Base-by-base conservation (phyloP, 495 filamentous ascomycete genomes). In the Penicillium steckii region DNA sequence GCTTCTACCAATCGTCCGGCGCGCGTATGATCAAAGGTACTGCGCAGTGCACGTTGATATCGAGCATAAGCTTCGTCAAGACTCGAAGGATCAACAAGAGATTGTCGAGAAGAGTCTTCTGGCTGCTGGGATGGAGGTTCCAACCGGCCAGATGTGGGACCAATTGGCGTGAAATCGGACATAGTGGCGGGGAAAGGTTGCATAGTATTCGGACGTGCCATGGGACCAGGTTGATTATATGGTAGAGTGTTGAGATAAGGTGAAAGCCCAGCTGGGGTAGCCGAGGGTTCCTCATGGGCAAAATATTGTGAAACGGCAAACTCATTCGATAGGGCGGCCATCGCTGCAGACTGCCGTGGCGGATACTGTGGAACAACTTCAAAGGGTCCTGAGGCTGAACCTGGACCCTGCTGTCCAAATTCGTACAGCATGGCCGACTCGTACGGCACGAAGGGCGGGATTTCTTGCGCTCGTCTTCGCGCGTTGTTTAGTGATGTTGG, bases 221-320 rank as follows among this genome's bases (percentile, higher is more conserved):
- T 72, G 59, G 79, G 67, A 48, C 70, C 75, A 29, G 81, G 76
- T 53, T 83, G 75, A 47, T 74, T 73, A 77, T 85, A 84, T 62
- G 78, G 66, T 46, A 55, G 75, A 10, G 80, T 66, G 50, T 78
- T 67, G 27, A 81, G 63, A 67, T 81, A 77, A 65, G 79, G 73
- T 60, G 80, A 66, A 21, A 75, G 70, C 17, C 71, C 33, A 15
- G 18, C 74, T 43, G 82, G 70, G 45, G 84, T 72, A 58, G 79
- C 85, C 57, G 85, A 77, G 66, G 85, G 77, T 62, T 91, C 88
- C 64, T 79, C 79, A 51, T 82, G 73, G 65, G 72, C 59, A 62
- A 93, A 96, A 74, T 95, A 97, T 68, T 86, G 88, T 78, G 84
- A 73, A 62, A 85, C 76, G 35, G 75, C 75, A 71, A 87, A 87